Evolutionary conservation across 192 early-diverging fungal genomes (phyloP).

Genomic region (Dissophora globulifera): DNA sequence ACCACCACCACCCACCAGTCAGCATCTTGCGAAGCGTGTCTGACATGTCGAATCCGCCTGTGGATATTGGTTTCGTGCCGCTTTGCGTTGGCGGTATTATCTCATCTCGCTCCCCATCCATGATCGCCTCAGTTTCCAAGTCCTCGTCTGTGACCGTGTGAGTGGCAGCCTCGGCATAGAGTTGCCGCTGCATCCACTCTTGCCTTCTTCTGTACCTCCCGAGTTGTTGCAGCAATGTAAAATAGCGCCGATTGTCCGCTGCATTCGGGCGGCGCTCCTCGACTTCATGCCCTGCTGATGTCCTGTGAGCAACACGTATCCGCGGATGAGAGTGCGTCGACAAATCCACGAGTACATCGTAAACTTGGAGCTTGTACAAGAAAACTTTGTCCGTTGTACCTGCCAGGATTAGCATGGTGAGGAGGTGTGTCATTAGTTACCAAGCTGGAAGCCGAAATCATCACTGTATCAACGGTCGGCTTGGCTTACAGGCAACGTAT

Average conservation of each 20-base stretch:
- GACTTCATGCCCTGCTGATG: not conserved
- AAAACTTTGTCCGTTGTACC: constrained; percentile 65
- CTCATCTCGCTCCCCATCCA: not conserved
- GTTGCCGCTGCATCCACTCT: constrained; percentile 29
- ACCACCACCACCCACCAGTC: constrained; percentile 63
- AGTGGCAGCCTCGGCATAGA: constrained; percentile 4
- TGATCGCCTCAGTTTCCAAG: not conserved
- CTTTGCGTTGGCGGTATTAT: not conserved
- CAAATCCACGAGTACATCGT: constrained; percentile 58
- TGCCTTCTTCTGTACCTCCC: constrained; percentile 26
- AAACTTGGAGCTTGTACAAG: constrained; percentile 56
- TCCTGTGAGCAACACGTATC: constrained; percentile 1
- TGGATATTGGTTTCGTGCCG: not conserved
- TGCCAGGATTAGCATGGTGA: too few species aligned
- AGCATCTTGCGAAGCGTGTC: constrained; percentile 55
- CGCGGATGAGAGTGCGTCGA: constrained; percentile 32
- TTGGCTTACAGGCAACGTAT: constrained; percentile 64
- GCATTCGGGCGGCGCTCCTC: constrained; percentile 6
- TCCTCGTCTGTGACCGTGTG: not conserved
- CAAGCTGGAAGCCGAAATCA: too few species aligned
- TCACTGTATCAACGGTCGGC: too few species aligned
- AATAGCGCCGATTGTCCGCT: constrained; percentile 57
- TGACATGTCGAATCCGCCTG: constrained; percentile 36
- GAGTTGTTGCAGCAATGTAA: constrained; percentile 51
- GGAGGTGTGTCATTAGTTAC: too few species aligned